These are phyloP conservation scores for Candida namnaoensis DNA, from an alignment of 805 yeast genomes.

Conservation along the genomic window DNA sequence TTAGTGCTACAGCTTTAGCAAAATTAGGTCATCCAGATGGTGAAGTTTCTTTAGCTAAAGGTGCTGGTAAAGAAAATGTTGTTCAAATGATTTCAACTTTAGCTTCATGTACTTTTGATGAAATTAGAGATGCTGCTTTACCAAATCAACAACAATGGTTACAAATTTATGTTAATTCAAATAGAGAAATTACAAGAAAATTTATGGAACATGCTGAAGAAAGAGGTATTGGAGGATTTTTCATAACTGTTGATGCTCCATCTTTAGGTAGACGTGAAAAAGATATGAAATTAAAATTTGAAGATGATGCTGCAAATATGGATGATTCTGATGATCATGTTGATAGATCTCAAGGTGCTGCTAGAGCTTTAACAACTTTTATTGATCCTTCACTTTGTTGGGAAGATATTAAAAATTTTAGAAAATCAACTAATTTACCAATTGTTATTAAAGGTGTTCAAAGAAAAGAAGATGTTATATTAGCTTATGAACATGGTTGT, in stretches of 20 bases:
- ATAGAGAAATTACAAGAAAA: conserved; percentile 52
- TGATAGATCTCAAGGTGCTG: conserved; percentile 76
- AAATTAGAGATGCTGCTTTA: conserved; percentile 62
- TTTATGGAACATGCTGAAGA: conserved; percentile 65
- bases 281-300: conserved; percentile 62
- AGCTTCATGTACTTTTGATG: conserved; percentile 84
- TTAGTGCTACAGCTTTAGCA: conserved; percentile 89
- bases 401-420: conserved; percentile 55
- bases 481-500: conserved; percentile 64
- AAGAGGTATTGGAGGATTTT: conserved; percentile 72
- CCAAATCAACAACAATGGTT: conserved; percentile 78
- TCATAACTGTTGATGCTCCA: conserved; percentile 91
- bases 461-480: conserved; percentile 66
- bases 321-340: conserved; percentile 39
- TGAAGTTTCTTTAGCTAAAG: conserved; percentile 76
- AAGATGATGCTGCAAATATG: conserved; percentile 37
- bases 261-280: conserved; percentile 87
- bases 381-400: conserved; percentile 64
- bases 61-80: conserved; percentile 62
- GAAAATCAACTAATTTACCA: conserved; percentile 50
- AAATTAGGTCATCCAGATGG: conserved; percentile 92
- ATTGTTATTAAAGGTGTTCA: conserved; percentile 80
- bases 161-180: conserved; percentile 78
- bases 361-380: conserved; percentile 78
- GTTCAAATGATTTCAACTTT: conserved; percentile 91